Base-by-base conservation (phyloP, 2,329 filamentous ascomycete species). In the Aspergillus glaucus region DNA sequence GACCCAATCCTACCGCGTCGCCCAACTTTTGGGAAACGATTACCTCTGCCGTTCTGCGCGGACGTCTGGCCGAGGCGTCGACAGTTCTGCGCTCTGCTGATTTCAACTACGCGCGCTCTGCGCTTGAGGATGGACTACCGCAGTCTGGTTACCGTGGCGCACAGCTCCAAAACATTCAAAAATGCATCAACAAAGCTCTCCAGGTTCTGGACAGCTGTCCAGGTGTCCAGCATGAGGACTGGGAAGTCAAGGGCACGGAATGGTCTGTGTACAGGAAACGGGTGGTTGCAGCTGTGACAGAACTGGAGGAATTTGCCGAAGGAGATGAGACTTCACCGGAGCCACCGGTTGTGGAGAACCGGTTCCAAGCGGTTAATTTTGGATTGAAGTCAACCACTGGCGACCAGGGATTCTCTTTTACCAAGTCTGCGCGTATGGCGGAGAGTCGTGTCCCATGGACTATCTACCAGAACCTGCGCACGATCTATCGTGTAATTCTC, bases 381-480 rank as follows among this genome's bases (percentile, higher is more conserved):
- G 74, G 73, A 15, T 69, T 76, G 32, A 57, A 64, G 34, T 49
- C 60, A n/a, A 62, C 50, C 37, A 44, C 59, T 57, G 72, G 61
- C 63, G 76, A 61, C 58, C 75, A 61, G 60, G 78, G 62, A 71
- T 81, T 57, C 67, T 83, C 84, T 5, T 83, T 87, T 46, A 80
- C 78, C 67, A 86, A 77, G 70, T 86, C 69, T 65, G 88, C 73
- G 46, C 75, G 79, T 44, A 87, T 86, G 68, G 90, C 89, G 2
- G 87, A 91, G 60, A 94, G 88, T 62, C 84, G 85, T 57, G 85
- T 96, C 30, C 92, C 91, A 0, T 95, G 88, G 87, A 82, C 87
- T 21, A 82, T 97, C 24, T 96, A 95, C 65, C 86, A 95, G 63
- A 89, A 86, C 57, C 73, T 97, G 46, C 82, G 86, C 56, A 83